These are phyloP conservation scores for Penicillium sp. DNA, from an alignment of 2,329 filamentous ascomycete genomes.

Conservation along the genomic window DNA sequence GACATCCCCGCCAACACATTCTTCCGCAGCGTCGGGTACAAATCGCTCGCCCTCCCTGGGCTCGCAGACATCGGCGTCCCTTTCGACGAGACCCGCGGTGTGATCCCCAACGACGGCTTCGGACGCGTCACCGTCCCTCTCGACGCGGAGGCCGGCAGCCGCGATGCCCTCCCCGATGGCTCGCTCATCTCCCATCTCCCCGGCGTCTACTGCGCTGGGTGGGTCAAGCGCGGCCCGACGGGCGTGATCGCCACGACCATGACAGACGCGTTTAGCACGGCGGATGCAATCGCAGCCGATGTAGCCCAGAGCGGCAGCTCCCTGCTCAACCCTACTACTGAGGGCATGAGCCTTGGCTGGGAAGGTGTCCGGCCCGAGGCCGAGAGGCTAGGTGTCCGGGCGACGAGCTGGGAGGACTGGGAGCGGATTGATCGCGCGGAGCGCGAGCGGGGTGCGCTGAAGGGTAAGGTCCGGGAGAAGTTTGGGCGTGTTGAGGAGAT, in stretches of 20 bases:
- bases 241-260: constrained; percentile 97
- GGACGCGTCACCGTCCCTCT: constrained; percentile 68
- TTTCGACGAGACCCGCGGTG: constrained; percentile 75
- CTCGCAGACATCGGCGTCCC: constrained; percentile 74
- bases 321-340: constrained; percentile 53
- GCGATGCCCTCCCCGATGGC: constrained; percentile 35
- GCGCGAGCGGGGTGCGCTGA: constrained; percentile 64
- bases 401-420: constrained; percentile 87
- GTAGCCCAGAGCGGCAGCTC: constrained; percentile 55
- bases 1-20: constrained; percentile 71
- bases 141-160: constrained; percentile 24
- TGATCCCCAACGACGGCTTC: constrained; percentile 80
- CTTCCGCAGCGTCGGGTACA: constrained; percentile 96
- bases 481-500: constrained; percentile 63
- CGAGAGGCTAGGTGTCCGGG: constrained; percentile 59
- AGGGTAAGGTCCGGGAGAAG: constrained; percentile 80
- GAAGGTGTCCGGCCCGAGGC: constrained; percentile 71
- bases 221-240: constrained; percentile 93
- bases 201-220: constrained; percentile 90
- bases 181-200: constrained; percentile 59
- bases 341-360: constrained; percentile 68
- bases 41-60: constrained; percentile 75
- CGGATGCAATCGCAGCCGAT: constrained; percentile 80
- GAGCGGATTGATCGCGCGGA: constrained; percentile 81
- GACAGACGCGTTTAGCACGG: constrained; percentile 90